Conservation (phyloP, 805 yeast species). For the Ogataea paraovalis region DNA sequence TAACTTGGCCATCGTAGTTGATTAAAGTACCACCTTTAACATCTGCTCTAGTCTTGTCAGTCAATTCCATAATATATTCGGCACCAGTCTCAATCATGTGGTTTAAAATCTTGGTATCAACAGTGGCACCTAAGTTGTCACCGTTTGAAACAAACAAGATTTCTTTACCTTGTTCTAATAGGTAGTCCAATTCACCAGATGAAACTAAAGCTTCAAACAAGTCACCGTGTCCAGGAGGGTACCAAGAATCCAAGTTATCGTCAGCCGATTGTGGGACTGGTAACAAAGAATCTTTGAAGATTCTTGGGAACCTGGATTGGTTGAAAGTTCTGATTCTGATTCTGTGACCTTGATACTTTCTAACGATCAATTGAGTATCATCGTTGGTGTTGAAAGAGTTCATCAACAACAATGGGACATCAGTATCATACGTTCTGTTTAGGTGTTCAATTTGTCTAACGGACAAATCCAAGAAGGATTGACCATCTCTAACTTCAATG, state of each 20-base stretch:
- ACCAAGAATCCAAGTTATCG: conserved; percentile 85
- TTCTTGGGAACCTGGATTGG: conserved; percentile 97
- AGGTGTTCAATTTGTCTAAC: conserved; percentile 96
- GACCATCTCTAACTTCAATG: conserved; percentile 98
- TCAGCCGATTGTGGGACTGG: conserved; percentile 83
- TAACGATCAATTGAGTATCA: conserved; percentile 92
- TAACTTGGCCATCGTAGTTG: conserved; percentile 90
- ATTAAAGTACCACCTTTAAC: conserved; percentile 99
- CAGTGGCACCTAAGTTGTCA: conserved; percentile 98
- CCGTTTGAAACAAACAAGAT: conserved; percentile 94
- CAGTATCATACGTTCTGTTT: conserved; percentile 84
- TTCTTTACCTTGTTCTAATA: conserved; percentile 92
- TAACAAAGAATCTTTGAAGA: conserved; percentile 88
- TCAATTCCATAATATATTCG: conserved; percentile 97
- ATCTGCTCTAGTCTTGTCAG: conserved; percentile 98
- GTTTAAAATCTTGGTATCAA: conserved; percentile 81
- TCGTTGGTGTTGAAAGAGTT: conserved; percentile 97
- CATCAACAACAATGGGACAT: conserved; percentile 95
- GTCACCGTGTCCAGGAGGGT: conserved; percentile 99
- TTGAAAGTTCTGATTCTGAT: conserved; percentile 93
- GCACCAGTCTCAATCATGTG: conserved; percentile 91
- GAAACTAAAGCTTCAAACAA: conserved; percentile 84
- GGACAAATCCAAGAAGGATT: conserved; percentile 90
- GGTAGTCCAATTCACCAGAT: conserved; percentile 87
- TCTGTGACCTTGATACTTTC: conserved; percentile 95